Evolutionary conservation across 148 eudicot genomes (phyloP), one percentile per base, ranked within the genome.

Genomic region (Camellia lanceoleosa): DNA sequence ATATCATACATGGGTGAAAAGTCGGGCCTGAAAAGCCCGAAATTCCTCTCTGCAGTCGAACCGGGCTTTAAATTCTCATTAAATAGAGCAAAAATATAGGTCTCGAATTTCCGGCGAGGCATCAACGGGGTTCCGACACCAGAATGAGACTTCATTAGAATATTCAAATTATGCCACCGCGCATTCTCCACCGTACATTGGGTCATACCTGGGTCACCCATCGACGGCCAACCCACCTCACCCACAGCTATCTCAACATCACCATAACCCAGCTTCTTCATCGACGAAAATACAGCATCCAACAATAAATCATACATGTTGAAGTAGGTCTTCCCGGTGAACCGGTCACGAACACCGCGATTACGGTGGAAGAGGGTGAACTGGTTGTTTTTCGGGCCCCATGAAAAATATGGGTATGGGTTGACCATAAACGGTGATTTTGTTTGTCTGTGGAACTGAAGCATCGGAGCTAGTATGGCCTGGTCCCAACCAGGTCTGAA

Each of bases 191-290:
- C 85, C 18, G 73, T 93, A 13, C 86, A 85, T 68, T 87, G 87
- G 2, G 86, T 79, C 87, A 90, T 85, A 15, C 79, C 83, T 0
- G 87, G 74, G 56, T 91, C 98, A 5, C 91, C 94, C 44, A 73
- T 55, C 2, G 94, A 88, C 0, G 98, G 92, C 98, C 98, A 95
- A 44, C 98, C 98, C 0, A 95, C 92, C 86, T 95, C 98, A 2
- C 92, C 98, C 6, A 88, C 87, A 14, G 84, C 97, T 51, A 95
- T 88, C 49, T 87, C 91, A 41, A 95, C 96, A 56, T 93, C 94
- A 0, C 76, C 80, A 46, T 61, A 93, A 0, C 96, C 96, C 71
- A 93, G 65, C 11, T 76, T 87, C 83, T 84, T 87, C 97, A 95
- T 95, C n/a, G 96, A 83, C 54, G 83, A 81, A 68, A 23, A 86